A percentile compares a stretch with the other conserved stretches of the same genome.
Evolutionary conservation across 1,139 yeast genomes (phyloP).

Genomic region (Nakaseomyces nivariensis): DNA sequence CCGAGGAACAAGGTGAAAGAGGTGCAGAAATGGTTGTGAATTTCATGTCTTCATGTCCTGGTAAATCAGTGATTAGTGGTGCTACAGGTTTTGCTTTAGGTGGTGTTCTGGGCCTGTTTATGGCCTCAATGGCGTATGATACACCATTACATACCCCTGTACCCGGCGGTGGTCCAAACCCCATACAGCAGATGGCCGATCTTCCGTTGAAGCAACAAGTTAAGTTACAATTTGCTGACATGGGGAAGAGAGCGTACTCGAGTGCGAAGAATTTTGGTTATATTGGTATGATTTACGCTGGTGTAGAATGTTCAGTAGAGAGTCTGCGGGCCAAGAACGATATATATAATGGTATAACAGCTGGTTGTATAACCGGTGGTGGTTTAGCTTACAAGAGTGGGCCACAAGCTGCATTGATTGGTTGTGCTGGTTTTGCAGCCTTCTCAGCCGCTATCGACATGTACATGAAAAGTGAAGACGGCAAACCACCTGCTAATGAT

Average conservation of each 20-base stretch:
- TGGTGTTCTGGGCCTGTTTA: conserved; percentile 90
- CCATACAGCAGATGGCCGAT: conserved; percentile 40
- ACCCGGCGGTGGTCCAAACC: conserved; percentile 39
- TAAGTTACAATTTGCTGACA: conserved; percentile 82
- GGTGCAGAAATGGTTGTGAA: conserved; percentile 81
- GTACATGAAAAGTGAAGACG: conserved; percentile 78
- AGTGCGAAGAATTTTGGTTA: conserved; percentile 93
- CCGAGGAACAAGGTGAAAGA: conserved; percentile 85
- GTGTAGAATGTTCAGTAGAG: conserved; percentile 90
- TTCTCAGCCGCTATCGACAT: conserved; percentile 89
- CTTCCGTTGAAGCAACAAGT: conserved; percentile 89
- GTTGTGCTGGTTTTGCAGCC: conserved; percentile 97
- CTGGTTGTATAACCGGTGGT: conserved; percentile 96
- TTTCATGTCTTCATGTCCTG: conserved; percentile 90
- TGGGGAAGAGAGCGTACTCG: conserved; percentile 78
- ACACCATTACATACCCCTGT: conserved; percentile 29
- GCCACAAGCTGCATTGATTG: conserved; percentile 82
- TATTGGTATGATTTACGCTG: conserved; percentile 87
- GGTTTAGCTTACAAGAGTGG: conserved; percentile 89
- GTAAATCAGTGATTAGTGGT: conserved; percentile 85
- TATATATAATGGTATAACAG: conserved; percentile 80
- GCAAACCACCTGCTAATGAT: conserved; percentile 79
- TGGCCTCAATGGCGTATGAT: conserved; percentile 68
- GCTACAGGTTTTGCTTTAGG: conserved; percentile 93
- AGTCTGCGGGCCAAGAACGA: conserved; percentile 75